Conservation (phyloP, 1,139 yeast species). For the Saccharomyces hybrid region DNA sequence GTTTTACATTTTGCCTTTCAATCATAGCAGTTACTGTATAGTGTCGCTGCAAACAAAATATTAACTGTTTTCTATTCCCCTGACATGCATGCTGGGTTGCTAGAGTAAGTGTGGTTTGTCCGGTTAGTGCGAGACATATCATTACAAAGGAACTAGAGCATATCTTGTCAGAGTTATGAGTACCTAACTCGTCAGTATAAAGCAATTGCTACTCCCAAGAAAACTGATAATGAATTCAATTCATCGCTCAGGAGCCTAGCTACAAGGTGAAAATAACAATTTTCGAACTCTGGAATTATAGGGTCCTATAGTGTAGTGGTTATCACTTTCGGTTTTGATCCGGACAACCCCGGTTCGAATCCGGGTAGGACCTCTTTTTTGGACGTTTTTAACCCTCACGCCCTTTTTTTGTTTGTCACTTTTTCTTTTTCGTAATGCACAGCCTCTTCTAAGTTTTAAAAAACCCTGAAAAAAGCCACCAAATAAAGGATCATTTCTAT, state of each 20-base stretch:
- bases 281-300: not conserved
- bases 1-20: not conserved
- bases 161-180: not conserved
- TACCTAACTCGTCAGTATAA: not conserved
- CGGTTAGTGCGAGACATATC: not conserved
- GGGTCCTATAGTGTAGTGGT: slow-evolving; percentile 50
- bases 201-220: not conserved
- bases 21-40: not conserved
- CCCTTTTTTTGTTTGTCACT: not conserved
- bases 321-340: slow-evolving; percentile 65
- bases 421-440: not conserved
- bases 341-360: slow-evolving; percentile 92
- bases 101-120: not conserved
- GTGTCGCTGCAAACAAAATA: not conserved
- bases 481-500: not conserved
- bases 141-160: not conserved
- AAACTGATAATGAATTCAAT: not conserved
- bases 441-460: not conserved
- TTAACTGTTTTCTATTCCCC: not conserved
- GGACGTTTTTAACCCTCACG: not conserved
- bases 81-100: not conserved
- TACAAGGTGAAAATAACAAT: too few relatives aligned
- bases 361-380: slow-evolving; percentile 77
- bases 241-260: not conserved
- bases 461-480: not conserved